Conservation (phyloP, 306 rosid species). For the Canavalia ensiformis region DNA sequence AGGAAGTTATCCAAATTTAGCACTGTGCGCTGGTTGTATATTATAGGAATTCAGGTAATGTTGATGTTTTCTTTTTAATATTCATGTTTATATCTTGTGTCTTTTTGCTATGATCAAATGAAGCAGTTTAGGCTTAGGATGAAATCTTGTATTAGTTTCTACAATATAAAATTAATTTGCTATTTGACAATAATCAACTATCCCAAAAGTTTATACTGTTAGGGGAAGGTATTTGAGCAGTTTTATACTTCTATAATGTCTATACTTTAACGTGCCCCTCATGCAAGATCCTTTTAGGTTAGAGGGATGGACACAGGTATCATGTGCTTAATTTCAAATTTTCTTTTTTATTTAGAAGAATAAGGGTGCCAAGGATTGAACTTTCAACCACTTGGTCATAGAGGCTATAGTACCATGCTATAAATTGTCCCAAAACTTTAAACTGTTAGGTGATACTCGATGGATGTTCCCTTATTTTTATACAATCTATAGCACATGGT, state of each 20-base stretch:
- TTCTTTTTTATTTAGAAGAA: background rate
- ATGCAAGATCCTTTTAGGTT: background rate
- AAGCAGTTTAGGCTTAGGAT: conserved; percentile 12
- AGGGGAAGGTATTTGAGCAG: background rate
- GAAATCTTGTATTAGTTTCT: conserved; percentile 15
- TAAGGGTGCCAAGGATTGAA: background rate
- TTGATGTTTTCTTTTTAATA: background rate
- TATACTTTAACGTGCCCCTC: background rate
- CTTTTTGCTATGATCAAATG: conserved; percentile 18
- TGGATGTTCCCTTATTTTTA: background rate
- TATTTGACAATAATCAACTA: background rate
- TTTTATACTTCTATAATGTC: conserved; percentile 4
- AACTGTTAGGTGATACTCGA: background rate
- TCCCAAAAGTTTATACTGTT: background rate
- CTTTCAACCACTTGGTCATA: background rate
- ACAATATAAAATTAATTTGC: conserved; percentile 26
- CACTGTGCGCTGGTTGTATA: conserved; percentile 81
- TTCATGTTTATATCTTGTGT: conserved; percentile 28
- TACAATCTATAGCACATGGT: too few relatives aligned
- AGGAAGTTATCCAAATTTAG: conserved; percentile 92
- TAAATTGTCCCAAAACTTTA: background rate
- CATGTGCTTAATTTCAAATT: conserved; percentile 10
- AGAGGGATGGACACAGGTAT: background rate
- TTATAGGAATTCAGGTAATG: conserved; percentile 88
- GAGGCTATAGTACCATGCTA: background rate